Conservation (phyloP, 1,284 basidiomycete species). For the Apiotrichum mycotoxinovorans region DNA sequence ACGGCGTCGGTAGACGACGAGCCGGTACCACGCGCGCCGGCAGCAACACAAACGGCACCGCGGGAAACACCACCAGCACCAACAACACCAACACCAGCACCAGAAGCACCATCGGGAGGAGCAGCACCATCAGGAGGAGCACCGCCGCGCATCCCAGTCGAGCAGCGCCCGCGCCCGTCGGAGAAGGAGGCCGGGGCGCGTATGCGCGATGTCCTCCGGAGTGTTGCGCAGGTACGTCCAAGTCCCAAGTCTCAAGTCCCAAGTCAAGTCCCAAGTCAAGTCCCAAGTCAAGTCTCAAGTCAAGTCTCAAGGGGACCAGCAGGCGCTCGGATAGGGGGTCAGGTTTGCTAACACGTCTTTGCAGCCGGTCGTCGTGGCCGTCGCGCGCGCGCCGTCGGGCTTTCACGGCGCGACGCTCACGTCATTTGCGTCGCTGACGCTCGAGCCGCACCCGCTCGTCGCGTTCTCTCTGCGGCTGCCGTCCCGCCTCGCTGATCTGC, state of each 20-base stretch:
- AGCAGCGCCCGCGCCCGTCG: not conserved
- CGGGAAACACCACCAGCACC: too few relatives aligned
- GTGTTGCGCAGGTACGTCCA: conserved; percentile 47
- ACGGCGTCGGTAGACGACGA: too few relatives aligned
- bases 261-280: too few relatives aligned
- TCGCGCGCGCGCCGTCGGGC: conserved; percentile 26
- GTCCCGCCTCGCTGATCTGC: conserved; percentile 70
- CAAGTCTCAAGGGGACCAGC: too few relatives aligned
- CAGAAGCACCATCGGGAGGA: too few relatives aligned
- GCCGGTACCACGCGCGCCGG: too few relatives aligned
- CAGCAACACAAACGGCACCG: too few relatives aligned
- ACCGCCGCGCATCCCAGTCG: not conserved
- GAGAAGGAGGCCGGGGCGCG: conserved; percentile 1
- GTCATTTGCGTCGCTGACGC: conserved; percentile 83
- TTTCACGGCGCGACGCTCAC: conserved; percentile 85
- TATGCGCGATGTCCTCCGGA: conserved; percentile 47
- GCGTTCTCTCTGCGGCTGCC: conserved; percentile 84
- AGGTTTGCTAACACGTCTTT: not conserved
- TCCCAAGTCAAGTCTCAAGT: too few relatives aligned
- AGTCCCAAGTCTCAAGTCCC: too few relatives aligned
- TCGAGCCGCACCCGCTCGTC: conserved; percentile 79
- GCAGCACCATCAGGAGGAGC: too few relatives aligned
- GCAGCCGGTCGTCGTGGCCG: conserved; percentile 49
- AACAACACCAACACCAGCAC: too few relatives aligned
- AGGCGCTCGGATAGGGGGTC: too few relatives aligned